Evolutionary conservation across 2,329 filamentous ascomycete genomes (phyloP).

Genomic region (Arthrocladium fulminans): DNA sequence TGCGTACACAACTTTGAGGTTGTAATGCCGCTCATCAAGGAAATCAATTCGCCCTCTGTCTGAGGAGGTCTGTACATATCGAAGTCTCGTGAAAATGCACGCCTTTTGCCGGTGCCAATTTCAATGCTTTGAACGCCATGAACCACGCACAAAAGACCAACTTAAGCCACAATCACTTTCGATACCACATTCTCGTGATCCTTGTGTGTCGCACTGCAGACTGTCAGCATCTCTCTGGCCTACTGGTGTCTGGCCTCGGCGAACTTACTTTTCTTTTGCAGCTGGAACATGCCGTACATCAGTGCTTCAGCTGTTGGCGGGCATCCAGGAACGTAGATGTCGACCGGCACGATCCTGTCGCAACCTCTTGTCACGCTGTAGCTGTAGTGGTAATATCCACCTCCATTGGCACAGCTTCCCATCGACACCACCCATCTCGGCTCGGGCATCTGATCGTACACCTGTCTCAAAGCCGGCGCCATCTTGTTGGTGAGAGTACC

Average conservation of each 20-base stretch:
- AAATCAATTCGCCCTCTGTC: not conserved
- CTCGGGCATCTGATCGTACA: slow-evolving; percentile 94
- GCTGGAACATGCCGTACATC: slow-evolving; percentile 58
- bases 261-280: slow-evolving; percentile 57
- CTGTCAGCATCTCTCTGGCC: not conserved
- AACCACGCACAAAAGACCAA: slow-evolving; percentile 4
- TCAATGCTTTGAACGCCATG: slow-evolving; percentile 6
- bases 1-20: not conserved
- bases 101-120: not conserved
- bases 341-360: slow-evolving; percentile 68
- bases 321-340: slow-evolving; percentile 71
- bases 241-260: not conserved
- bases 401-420: slow-evolving; percentile 77
- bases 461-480: slow-evolving; percentile 79
- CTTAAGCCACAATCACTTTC: slow-evolving; percentile 30
- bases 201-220: slow-evolving; percentile 36
- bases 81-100: not conserved
- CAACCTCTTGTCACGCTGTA: slow-evolving; percentile 69
- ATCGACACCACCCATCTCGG: slow-evolving; percentile 80
- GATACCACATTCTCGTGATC: slow-evolving; percentile 48
- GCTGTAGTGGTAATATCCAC: slow-evolving; percentile 80
- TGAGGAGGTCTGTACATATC: slow-evolving; percentile 3
- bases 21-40: not conserved
- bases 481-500: slow-evolving; percentile 95
- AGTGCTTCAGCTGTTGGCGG: slow-evolving; percentile 46